phyloP scores from a whole-genome alignment of 768 basidiomycete genomes.

The Auricularia cornea region DNA sequence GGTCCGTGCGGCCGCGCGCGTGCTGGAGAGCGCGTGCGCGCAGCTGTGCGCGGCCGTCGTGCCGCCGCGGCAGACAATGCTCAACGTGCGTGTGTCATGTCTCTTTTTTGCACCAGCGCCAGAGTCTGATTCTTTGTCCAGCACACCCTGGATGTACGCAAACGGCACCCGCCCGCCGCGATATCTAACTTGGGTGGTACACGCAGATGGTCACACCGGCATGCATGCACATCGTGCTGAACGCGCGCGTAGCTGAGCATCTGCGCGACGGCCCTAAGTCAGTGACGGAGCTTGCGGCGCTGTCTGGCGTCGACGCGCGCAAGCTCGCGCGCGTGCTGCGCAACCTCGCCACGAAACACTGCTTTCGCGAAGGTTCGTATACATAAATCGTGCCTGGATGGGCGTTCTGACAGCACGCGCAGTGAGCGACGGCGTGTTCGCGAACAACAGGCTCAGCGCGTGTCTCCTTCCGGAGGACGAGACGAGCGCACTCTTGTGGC shows the following conservation, averaged over 20 bases:
- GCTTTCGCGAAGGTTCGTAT: constrained; percentile 32
- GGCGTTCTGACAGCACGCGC: background rate
- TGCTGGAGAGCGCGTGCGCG: constrained; percentile 28
- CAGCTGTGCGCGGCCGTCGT: constrained; percentile 28
- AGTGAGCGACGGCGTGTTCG: constrained; percentile 32
- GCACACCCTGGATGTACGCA: too few species aligned
- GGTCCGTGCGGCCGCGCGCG: constrained; percentile 17
- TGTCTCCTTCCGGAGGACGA: constrained; percentile 26
- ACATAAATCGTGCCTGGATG: background rate
- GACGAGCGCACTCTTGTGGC: constrained; percentile 17
- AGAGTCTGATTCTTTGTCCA: too few species aligned
- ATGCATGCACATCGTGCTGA: background rate
- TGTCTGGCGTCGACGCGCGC: constrained; percentile 23
- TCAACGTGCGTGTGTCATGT: constrained; percentile 23
- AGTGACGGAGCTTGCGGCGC: constrained; percentile 23
- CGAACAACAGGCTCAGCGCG: constrained; percentile 35
- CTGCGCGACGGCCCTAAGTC: constrained; percentile 10
- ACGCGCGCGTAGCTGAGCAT: background rate
- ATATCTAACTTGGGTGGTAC: too few species aligned
- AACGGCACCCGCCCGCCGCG: too few species aligned
- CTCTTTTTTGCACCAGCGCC: too few species aligned
- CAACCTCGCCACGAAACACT: constrained; percentile 31
- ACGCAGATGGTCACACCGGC: background rate
- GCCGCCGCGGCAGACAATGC: constrained; percentile 24
- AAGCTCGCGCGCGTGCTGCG: constrained; percentile 35